phyloP scores from a whole-genome alignment of 2,329 filamentous ascomycete genomes.

The Fusarium oxysporum region DNA sequence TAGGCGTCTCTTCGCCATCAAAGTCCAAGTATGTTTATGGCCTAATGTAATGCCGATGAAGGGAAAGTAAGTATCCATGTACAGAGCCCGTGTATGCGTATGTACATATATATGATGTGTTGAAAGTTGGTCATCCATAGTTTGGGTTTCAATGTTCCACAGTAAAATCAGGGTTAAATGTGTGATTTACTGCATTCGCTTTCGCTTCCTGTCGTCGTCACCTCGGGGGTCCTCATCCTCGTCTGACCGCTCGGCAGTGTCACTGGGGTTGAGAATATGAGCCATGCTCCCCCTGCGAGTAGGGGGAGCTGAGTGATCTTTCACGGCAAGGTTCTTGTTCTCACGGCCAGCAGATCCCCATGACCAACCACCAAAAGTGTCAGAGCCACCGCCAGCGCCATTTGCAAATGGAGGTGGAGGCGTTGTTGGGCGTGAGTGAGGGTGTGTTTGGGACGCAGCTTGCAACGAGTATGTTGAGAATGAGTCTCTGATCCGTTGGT shows the following conservation, averaged over 20 bases:
- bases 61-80: slow-evolving; percentile 11
- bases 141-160: neutral
- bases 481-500: slow-evolving; percentile 68
- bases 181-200: slow-evolving; percentile 68
- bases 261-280: slow-evolving; percentile 71
- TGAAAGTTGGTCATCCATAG: neutral
- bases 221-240: slow-evolving; percentile 67
- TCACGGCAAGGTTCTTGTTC: slow-evolving; percentile 62
- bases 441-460: slow-evolving; percentile 53
- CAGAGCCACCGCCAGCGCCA: slow-evolving; percentile 52
- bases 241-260: slow-evolving; percentile 65
- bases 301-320: slow-evolving; percentile 67
- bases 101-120: slow-evolving; percentile 16
- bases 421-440: slow-evolving; percentile 66
- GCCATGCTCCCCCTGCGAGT: slow-evolving; percentile 71
- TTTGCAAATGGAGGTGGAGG: slow-evolving; percentile 64
- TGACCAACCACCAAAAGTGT: slow-evolving; percentile 66
- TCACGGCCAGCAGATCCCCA: slow-evolving; percentile 66
- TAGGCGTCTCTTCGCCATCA: slow-evolving; percentile 20
- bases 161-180: neutral
- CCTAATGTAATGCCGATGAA: slow-evolving; percentile 18
- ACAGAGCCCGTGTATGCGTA: slow-evolving; percentile 26
- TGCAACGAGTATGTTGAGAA: slow-evolving; percentile 67
- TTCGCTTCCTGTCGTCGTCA: slow-evolving; percentile 71
- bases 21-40: slow-evolving; percentile 20